These are phyloP conservation scores for Allium cepa DNA, from an alignment of 106 monocot genomes.

Conservation along the genomic window DNA sequence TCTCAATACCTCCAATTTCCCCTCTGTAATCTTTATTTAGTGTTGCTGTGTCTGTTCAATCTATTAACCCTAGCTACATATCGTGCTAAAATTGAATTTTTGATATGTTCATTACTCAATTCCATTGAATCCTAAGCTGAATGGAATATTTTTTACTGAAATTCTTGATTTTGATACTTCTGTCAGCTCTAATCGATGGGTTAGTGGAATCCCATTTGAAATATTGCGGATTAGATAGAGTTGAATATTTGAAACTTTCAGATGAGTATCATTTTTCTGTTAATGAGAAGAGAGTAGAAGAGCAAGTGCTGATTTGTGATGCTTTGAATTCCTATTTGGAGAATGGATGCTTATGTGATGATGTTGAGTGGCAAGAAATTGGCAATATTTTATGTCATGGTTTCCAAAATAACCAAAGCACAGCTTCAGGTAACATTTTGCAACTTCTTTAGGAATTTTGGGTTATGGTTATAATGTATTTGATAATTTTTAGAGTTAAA, in stretches of 20 bases:
- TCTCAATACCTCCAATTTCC: no score
- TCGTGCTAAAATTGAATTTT: no score
- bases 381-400: background rate
- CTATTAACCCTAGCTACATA: no score
- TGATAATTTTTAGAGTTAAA: background rate
- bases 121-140: no score
- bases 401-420: background rate
- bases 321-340: conserved; percentile 6
- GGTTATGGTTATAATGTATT: background rate
- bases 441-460: background rate
- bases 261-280: conserved; percentile 9
- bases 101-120: no score
- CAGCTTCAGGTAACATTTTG: background rate
- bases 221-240: conserved; percentile 11
- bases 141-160: conserved; percentile 1
- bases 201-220: background rate
- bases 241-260: conserved; percentile 13
- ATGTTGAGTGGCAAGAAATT: conserved; percentile 12
- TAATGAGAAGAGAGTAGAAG: conserved; percentile 11
- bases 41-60: no score
- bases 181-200: background rate
- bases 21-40: no score
- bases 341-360: conserved; percentile 6
- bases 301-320: conserved; percentile 7
- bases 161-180: conserved; percentile 3